Evolutionary conservation across 371 early-diverging fungal species (phyloP).

Genomic region (Enterocytospora artemiae): DNA sequence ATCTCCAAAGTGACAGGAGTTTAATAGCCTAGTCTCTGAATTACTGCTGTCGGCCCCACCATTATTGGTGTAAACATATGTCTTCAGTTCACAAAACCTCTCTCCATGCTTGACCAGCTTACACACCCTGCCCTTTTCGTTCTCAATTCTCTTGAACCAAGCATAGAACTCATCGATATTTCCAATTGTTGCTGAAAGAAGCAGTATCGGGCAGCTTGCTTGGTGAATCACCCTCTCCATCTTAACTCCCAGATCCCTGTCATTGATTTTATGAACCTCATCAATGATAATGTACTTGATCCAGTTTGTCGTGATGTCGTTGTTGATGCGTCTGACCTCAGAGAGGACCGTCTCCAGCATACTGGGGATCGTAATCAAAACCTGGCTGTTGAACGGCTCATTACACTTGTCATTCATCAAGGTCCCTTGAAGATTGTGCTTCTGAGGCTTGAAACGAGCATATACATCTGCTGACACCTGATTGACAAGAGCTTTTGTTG

Average conservation of each 20-base stretch:
- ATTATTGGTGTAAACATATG: constrained; percentile 44
- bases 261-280: constrained; percentile 61
- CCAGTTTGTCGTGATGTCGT: constrained; percentile 18
- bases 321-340: not conserved
- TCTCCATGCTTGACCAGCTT: constrained; percentile 51
- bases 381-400: constrained; percentile 56
- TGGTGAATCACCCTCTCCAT: constrained; percentile 61
- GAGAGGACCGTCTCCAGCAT: constrained; percentile 53
- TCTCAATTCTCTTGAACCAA: constrained; percentile 54
- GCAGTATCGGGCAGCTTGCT: constrained; percentile 59
- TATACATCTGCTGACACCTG: constrained; percentile 63
- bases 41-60: not conserved
- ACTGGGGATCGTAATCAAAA: constrained; percentile 61
- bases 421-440: constrained; percentile 54
- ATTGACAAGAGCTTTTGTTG: constrained; percentile 63
- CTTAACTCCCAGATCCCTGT: constrained; percentile 56
- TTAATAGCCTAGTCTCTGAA: not conserved
- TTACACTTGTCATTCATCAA: constrained; percentile 53
- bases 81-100: constrained; percentile 57
- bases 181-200: constrained; percentile 61
- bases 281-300: constrained; percentile 61
- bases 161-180: constrained; percentile 59
- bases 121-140: constrained; percentile 47
- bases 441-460: constrained; percentile 59
- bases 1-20: not conserved